A percentile compares a stretch with the other conserved stretches of the same genome.
phyloP scores from a whole-genome alignment of 257 asterid genomes.

The Gynochthodes officinalis region DNA sequence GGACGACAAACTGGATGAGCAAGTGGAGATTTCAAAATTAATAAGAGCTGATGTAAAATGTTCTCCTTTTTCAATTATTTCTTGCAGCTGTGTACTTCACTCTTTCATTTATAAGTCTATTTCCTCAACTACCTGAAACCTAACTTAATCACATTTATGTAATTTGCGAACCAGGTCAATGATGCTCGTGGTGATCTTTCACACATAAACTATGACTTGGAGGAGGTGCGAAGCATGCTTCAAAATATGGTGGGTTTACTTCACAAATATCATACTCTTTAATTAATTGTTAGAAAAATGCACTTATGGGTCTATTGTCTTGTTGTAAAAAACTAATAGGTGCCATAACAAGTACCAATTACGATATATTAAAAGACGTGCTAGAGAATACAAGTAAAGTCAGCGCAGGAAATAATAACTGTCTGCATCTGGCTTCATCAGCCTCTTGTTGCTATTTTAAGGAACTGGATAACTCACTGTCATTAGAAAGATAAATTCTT shows the following conservation, averaged over 20 bases:
- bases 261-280: not conserved
- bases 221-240: slow-evolving; percentile 51
- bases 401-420: too few species aligned
- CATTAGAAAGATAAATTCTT: not conserved
- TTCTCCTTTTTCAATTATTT: not conserved
- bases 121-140: not conserved
- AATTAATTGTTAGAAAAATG: not conserved
- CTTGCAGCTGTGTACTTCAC: not conserved
- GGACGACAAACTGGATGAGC: slow-evolving; percentile 91
- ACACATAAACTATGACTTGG: slow-evolving; percentile 50
- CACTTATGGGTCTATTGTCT: too few species aligned
- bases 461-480: not conserved
- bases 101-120: not conserved
- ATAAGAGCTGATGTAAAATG: slow-evolving; percentile 61
- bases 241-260: slow-evolving; percentile 62
- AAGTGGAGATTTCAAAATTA: slow-evolving; percentile 72
- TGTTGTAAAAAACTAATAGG: not conserved
- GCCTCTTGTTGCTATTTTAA: not conserved
- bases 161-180: slow-evolving; percentile 48
- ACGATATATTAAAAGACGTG: not conserved
- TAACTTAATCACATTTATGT: not conserved
- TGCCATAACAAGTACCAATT: too few species aligned
- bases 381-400: not conserved
- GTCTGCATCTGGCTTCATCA: too few species aligned
- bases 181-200: slow-evolving; percentile 65